phyloP scores from a whole-genome alignment of 2,329 filamentous ascomycete species.

The Stachybotrys chartarum region DNA sequence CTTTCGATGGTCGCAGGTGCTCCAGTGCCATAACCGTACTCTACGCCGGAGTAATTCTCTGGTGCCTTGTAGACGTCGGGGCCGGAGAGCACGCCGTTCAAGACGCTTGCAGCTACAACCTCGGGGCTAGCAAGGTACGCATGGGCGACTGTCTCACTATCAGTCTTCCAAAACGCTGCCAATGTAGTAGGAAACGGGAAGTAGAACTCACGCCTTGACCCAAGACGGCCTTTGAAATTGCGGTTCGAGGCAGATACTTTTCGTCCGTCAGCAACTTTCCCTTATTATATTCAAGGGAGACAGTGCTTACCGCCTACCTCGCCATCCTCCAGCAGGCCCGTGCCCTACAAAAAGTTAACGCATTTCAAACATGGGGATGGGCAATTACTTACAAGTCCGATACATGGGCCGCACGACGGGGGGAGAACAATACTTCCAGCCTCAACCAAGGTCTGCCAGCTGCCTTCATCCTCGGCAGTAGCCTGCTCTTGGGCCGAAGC shows the following conservation, averaged over 20 bases:
- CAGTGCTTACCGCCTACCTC: slow-evolving; percentile 54
- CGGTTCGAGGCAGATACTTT: slow-evolving; percentile 71
- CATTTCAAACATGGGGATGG: too few species aligned
- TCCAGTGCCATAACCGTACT: slow-evolving; percentile 9
- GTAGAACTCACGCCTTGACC: slow-evolving; percentile 23
- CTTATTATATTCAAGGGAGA: too few species aligned
- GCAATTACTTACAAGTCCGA: slow-evolving; percentile 43
- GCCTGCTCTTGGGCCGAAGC: slow-evolving; percentile 74
- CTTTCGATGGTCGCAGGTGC: slow-evolving; percentile 36
- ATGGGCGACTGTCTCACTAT: slow-evolving; percentile 40
- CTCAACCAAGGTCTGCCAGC: slow-evolving; percentile 77
- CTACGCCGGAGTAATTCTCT: slow-evolving; percentile 30
- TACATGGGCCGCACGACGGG: slow-evolving; percentile 76
- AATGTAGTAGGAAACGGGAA: not conserved
- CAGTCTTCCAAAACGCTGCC: not conserved
- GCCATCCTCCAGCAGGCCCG: slow-evolving; percentile 72
- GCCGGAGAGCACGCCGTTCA: slow-evolving; percentile 62
- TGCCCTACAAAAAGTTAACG: not conserved
- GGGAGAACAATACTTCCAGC: slow-evolving; percentile 70
- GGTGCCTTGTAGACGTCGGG: slow-evolving; percentile 71
- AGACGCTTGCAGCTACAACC: slow-evolving; percentile 79
- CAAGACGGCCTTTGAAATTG: slow-evolving; percentile 92
- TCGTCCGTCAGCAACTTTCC: too few species aligned
- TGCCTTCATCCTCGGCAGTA: slow-evolving; percentile 69
- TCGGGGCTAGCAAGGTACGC: slow-evolving; percentile 83